Conservation (phyloP, 441 rosid species). For the Jatropha podagrica region DNA sequence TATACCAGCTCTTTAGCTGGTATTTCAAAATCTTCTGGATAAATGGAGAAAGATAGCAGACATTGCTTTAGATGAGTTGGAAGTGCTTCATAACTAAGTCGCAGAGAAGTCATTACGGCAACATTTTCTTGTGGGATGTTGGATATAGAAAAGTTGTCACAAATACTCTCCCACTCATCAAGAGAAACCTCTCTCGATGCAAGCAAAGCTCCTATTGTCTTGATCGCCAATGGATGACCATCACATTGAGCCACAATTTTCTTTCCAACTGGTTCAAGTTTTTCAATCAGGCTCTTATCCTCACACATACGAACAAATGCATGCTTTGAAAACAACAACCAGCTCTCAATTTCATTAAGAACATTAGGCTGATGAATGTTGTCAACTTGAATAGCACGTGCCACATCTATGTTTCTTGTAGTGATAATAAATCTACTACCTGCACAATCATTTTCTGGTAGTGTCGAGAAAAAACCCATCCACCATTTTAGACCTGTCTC, state of each 20-base stretch:
- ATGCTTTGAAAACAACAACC: background rate
- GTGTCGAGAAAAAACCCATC: slow-evolving; percentile 15
- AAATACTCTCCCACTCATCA: background rate
- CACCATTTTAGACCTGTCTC: slow-evolving; percentile 17
- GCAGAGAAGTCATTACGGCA: slow-evolving; percentile 23
- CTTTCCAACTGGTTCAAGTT: background rate
- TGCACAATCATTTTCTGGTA: slow-evolving; percentile 19
- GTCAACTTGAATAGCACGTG: slow-evolving; percentile 15
- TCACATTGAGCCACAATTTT: background rate
- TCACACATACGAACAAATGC: background rate
- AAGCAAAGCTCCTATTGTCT: background rate
- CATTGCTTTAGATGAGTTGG: slow-evolving; percentile 31
- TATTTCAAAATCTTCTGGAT: slow-evolving; percentile 32
- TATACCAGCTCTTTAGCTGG: slow-evolving; percentile 29
- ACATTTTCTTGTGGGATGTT: background rate
- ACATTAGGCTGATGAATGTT: background rate
- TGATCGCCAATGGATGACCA: background rate
- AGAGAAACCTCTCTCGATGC: background rate
- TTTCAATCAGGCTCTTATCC: background rate
- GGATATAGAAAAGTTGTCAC: background rate
- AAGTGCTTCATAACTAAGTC: slow-evolving; percentile 29
- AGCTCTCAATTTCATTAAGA: background rate
- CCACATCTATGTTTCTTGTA: slow-evolving; percentile 24
- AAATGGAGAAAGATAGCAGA: slow-evolving; percentile 33
- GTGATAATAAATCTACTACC: slow-evolving; percentile 22